Evolutionary conservation across 2,329 filamentous ascomycete genomes (phyloP), one percentile per base, ranked within the genome.

Genomic region (Scorias spongiosa): DNA sequence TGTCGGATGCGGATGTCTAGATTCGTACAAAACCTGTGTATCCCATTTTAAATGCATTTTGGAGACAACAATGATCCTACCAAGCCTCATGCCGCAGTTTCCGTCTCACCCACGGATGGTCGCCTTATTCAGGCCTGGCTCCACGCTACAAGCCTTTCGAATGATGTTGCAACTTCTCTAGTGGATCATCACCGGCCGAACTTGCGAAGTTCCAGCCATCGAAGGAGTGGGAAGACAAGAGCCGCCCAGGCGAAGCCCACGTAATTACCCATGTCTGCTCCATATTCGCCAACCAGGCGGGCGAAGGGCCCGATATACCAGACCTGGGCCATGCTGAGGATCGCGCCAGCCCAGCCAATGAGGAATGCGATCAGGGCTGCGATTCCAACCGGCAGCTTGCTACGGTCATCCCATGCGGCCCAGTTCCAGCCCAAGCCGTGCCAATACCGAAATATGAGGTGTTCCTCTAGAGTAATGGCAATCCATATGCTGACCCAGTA

Each of bases 401-500:
- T 63, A 40, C 66, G 66, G 45, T 75, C 69, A 48, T 80, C 68
- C 78, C 79, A 83, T 2, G 65, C 63, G 12, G 63, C 63, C 77
- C 78, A 82, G 48, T 76, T 70, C 59, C 74, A 81, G 4, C 65
- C 64, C 1, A 52, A 55, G 1, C 64, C 66, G 1, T 55, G 54
- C 41, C 58, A 64, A 2, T 66, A 62, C 2, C 76, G 67, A 57
- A 83, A 83, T 41, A 83, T 64, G 15, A 78, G 57, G 41, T 78
- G 71, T 54, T 84, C 80, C 53, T 76, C 69, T 2, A 78, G 58
- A 2, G 74, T 64, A 40, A 83, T 79, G 1, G 71, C 70, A 15
- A 81, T 67, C 75, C 76, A 80, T 39, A 81, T 74, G 11, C 70
- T 70, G 12, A 80, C 69, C 78, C 77, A 83, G 59, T 82, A 83